Evolutionary conservation across 2,329 filamentous ascomycete species (phyloP).

Genomic region (Aspergillus sclerotialis): DNA sequence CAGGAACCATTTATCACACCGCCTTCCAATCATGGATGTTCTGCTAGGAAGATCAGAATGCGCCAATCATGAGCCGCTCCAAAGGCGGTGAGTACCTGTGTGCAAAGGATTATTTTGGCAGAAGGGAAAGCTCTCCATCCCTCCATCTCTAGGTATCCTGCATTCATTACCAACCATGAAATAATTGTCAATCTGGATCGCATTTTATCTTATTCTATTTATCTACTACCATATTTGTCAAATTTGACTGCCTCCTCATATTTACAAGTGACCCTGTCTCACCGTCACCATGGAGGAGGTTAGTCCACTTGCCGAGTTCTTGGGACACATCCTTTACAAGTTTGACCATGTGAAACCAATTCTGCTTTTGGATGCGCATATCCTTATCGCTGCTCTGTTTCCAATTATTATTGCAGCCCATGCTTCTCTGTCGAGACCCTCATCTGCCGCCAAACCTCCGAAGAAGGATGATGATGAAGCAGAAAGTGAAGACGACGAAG

Average conservation of each 20-base stretch:
- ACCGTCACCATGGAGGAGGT: conserved; percentile 24
- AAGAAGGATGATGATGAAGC: conserved; percentile 33
- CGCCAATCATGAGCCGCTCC: no score
- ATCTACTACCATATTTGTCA: no score
- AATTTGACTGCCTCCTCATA: no score
- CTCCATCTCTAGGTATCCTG: no score
- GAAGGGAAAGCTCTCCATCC: no score
- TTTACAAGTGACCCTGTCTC: not conserved
- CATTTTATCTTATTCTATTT: not conserved
- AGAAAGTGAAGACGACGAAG: conserved; percentile 41
- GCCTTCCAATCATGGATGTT: no score
- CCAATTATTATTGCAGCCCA: conserved; percentile 82
- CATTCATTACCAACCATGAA: conserved; percentile 8
- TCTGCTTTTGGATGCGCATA: conserved; percentile 53
- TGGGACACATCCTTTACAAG: conserved; percentile 38
- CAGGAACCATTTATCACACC: no score
- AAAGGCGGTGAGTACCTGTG: no score
- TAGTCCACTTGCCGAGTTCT: conserved; percentile 30
- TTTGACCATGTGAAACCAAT: conserved; percentile 38
- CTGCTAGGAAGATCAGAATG: no score
- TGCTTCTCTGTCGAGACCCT: conserved; percentile 74
- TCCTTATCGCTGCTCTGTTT: conserved; percentile 63
- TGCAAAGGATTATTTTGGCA: no score
- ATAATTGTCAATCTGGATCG: conserved; percentile 1
- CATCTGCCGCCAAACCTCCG: conserved; percentile 62